Conservation (phyloP, 2,329 filamentous ascomycete species). For the Monilinia laxa region DNA sequence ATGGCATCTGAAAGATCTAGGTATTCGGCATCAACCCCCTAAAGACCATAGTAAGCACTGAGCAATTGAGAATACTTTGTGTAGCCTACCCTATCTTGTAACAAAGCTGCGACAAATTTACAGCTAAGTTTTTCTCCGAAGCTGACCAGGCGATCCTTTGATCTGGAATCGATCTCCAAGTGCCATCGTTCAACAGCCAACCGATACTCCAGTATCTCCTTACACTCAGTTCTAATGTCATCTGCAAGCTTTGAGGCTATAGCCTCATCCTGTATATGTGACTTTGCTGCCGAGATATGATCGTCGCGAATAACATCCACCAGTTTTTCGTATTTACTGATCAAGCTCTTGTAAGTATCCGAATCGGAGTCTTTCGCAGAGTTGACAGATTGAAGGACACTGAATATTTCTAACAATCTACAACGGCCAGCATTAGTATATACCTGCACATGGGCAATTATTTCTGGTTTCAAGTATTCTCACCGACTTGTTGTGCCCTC, state of each 20-base stretch:
- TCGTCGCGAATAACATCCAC: constrained; percentile 81
- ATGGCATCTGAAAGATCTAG: constrained; percentile 85
- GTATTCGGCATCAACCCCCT: constrained; percentile 82
- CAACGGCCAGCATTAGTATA: constrained; percentile 16
- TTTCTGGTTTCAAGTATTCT: constrained; percentile 43
- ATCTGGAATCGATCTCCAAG: constrained; percentile 73
- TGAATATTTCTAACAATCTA: constrained; percentile 57
- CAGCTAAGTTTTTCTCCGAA: constrained; percentile 96
- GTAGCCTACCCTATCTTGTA: constrained; percentile 65
- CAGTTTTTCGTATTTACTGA: constrained; percentile 67
- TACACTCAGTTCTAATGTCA: constrained; percentile 76
- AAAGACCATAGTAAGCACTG: constrained; percentile 20
- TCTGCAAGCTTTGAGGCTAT: constrained; percentile 59
- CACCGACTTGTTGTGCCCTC: constrained; percentile 94
- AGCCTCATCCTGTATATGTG: constrained; percentile 56
- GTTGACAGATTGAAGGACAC: constrained; percentile 55
- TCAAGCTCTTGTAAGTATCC: constrained; percentile 51
- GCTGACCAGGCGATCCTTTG: constrained; percentile 86
- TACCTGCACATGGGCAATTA: background rate
- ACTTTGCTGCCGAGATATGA: constrained; percentile 71
- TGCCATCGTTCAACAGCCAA: constrained; percentile 64
- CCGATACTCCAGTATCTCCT: constrained; percentile 73
- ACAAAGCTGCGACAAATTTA: constrained; percentile 79
- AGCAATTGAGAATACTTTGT: background rate
- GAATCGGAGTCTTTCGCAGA: constrained; percentile 53